Conservation (phyloP, 2,329 filamentous ascomycete genomes). For the Neoscytalidium dimidiatum region DNA sequence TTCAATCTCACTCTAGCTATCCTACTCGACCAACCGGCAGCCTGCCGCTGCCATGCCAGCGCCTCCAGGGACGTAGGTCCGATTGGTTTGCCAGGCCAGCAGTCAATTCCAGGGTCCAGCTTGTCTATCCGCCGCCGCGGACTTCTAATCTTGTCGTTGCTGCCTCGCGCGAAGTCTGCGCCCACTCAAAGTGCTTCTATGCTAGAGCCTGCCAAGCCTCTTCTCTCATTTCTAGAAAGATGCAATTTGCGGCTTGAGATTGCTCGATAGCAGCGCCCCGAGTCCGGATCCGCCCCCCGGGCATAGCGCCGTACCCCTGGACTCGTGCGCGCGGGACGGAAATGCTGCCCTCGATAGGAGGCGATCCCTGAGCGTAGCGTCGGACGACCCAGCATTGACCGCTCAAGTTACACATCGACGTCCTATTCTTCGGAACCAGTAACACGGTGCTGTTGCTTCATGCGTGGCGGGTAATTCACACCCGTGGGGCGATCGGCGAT, state of each 20-base stretch:
- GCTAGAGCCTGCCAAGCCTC: not conserved
- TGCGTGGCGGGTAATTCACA: not conserved
- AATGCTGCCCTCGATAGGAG: not conserved
- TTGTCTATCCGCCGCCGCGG: not conserved
- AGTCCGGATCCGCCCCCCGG: not conserved
- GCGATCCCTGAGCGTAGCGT: not conserved
- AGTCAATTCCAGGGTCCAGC: not conserved
- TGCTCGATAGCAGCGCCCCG: not conserved
- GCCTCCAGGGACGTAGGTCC: not conserved
- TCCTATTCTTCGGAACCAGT: not conserved
- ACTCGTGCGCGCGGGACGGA: not conserved
- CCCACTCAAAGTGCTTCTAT: not conserved
- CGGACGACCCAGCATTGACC: not conserved
- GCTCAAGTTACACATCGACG: not conserved
- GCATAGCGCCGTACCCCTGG: not conserved
- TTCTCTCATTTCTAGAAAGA: not conserved
- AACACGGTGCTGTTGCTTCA: not conserved
- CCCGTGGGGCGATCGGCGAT: not conserved
- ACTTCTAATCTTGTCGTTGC: not conserved
- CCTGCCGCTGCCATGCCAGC: not conserved
- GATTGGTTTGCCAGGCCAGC: not conserved
- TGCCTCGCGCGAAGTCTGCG: not conserved
- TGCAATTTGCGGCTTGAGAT: slow-evolving; percentile 2
- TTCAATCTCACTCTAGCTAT: not conserved
- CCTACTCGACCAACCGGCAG: not conserved